Evolutionary conservation across 73 alveolate genomes (phyloP).

Genomic region (Effrenium voratum): DNA sequence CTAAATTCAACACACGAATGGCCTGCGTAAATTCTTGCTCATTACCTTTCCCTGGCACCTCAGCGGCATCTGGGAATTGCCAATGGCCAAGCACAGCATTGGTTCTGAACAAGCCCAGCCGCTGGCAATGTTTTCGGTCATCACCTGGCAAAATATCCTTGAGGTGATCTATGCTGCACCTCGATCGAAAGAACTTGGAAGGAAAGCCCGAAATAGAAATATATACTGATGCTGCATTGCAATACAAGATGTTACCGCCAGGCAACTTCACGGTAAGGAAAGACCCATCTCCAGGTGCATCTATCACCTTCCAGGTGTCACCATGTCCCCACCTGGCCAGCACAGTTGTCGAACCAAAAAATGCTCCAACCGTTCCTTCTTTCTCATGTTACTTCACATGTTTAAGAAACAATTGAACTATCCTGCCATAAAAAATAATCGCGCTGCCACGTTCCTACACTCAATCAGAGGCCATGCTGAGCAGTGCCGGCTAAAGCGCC

Average conservation of each 20-base stretch:
- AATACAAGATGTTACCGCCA: neutral
- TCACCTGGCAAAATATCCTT: slow-evolving; percentile 69
- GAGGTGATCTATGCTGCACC: slow-evolving; percentile 85
- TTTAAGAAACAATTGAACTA: neutral
- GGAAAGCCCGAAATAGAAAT: neutral
- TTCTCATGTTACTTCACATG: neutral
- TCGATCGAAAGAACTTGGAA: no score
- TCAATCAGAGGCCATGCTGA: neutral
- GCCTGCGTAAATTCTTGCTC: slow-evolving; percentile 31
- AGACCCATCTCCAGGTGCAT: slow-evolving; percentile 32
- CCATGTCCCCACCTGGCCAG: slow-evolving; percentile 79
- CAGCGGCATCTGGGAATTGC: neutral
- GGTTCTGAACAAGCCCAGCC: neutral
- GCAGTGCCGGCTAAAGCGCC: neutral
- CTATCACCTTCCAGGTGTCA: slow-evolving; percentile 79
- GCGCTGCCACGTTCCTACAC: no score
- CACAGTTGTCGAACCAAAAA: no score
- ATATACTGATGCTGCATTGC: neutral
- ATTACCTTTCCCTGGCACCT: slow-evolving; percentile 85
- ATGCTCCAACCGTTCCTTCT: neutral
- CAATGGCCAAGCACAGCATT: no score
- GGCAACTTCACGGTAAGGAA: slow-evolving; percentile 6
- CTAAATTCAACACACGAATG: neutral
- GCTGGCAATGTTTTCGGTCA: slow-evolving; percentile 63
- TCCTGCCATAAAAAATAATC: no score